These are phyloP conservation scores for Aspergillus luchuensis DNA, from an alignment of 2,329 filamentous ascomycete species.

Conservation along the genomic window DNA sequence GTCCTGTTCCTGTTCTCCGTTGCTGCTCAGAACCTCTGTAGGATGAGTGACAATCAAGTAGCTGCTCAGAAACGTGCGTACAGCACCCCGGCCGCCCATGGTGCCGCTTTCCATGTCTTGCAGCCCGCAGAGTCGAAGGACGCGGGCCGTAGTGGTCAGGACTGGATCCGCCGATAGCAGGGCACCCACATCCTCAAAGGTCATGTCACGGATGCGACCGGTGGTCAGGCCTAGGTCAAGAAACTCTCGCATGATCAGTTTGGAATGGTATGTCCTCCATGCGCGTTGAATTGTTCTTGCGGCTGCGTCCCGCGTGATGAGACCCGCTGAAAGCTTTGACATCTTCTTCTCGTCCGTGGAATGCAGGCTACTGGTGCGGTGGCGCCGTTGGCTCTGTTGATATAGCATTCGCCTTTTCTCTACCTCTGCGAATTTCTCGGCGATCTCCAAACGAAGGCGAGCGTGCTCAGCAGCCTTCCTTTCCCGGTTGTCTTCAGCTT, in stretches of 20 bases:
- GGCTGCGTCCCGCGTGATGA: slow-evolving; percentile 55
- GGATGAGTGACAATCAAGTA: slow-evolving; percentile 66
- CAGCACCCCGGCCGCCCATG: slow-evolving; percentile 53
- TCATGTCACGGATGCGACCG: slow-evolving; percentile 53
- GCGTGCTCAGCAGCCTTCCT: slow-evolving; percentile 64
- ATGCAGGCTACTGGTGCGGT: slow-evolving; percentile 55
- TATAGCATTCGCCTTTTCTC: slow-evolving; percentile 58
- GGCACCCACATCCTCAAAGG: slow-evolving; percentile 61
- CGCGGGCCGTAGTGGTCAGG: slow-evolving; percentile 55
- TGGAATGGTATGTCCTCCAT: slow-evolving; percentile 57
- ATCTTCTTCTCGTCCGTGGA: slow-evolving; percentile 47
- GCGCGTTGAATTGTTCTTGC: slow-evolving; percentile 59
- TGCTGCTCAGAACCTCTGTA: slow-evolving; percentile 60
- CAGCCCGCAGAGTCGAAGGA: slow-evolving; percentile 60
- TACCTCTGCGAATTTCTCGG: slow-evolving; percentile 65
- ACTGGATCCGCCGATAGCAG: slow-evolving; percentile 58
- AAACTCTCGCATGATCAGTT: slow-evolving; percentile 55
- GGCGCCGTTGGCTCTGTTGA: slow-evolving; percentile 52
- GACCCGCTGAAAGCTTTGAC: slow-evolving; percentile 34
- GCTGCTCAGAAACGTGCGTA: slow-evolving; percentile 64
- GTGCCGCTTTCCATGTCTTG: slow-evolving; percentile 54
- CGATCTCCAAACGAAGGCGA: slow-evolving; percentile 62
- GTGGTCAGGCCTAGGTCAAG: slow-evolving; percentile 55
- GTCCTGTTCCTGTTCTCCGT: slow-evolving; percentile 64
- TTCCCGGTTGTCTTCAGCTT: slow-evolving; percentile 67